Base-by-base conservation (phyloP, 257 asterid species). In the Capsicum chinense region DNA sequence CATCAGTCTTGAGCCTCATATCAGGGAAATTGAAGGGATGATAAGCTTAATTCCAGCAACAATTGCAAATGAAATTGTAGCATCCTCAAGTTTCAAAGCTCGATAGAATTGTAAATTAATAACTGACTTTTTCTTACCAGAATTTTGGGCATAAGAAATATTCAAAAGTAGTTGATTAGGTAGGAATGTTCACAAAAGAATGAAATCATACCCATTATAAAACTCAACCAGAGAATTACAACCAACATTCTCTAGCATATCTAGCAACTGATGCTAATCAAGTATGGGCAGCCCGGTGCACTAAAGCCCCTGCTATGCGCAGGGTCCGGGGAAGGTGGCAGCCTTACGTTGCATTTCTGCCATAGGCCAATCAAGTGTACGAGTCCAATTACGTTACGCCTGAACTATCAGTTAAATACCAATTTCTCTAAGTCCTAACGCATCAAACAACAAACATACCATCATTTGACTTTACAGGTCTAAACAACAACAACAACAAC, bases 161-260 rank as follows among this genome's bases (percentile, higher is more conserved):
- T 54, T 78, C 81, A 78, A 10, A 78, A 33, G 26, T 78, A 78
- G 64, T 26, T 52, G 26, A 78, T 54, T 78, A 54, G 81, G 33
- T 78, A 54, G 64, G 64, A 48, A 73, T 47, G 59, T n/a, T 47
- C 42, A 47, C 35, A n/a, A 73, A 47, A 73, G 80, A 73, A 47
- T 47, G 59, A 73, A 73, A 73, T 9, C 58, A n/a, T 7, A 73
- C 56, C 80, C 16, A 73, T 48, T 50, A 63, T 63, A 74, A 74
- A 74, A 74, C 81, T 42, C 56, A 70, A 73, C 80, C 60, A 48
- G 80, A 74, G 21, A 74, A 74, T 13, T 3, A 50, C 44, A 74
- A 21, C 62, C 81, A 74, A 74, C 80, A 48, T 48, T 48, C 60
- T 50, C 80, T 17, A 76, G 81, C 81, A 78, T 8, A 54, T 52